Conservation (phyloP, 2,329 filamentous ascomycete genomes). For the Paraphoma chrysanthemicola region DNA sequence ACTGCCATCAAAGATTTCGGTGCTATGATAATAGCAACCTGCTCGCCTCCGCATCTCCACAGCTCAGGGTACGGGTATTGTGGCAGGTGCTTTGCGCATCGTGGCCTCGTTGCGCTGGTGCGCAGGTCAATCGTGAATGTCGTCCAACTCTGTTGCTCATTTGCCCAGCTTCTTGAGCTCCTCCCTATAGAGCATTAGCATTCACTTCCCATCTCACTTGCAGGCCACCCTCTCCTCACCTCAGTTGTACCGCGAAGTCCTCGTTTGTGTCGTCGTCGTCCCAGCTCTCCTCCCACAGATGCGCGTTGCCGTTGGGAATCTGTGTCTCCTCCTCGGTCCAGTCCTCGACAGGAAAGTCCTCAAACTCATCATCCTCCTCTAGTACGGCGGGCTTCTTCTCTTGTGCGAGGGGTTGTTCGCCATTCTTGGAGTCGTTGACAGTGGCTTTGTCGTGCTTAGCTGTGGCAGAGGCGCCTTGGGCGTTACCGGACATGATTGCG, state of each 20-base stretch:
- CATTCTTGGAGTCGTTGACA: constrained; percentile 44
- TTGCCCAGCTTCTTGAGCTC: constrained; percentile 95
- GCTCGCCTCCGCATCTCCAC: no score
- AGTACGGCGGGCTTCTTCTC: constrained; percentile 71
- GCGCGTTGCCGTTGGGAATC: constrained; percentile 75
- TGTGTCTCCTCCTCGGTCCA: constrained; percentile 94
- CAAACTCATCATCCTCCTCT: constrained; percentile 98
- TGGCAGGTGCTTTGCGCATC: background rate
- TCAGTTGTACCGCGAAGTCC: constrained; percentile 93
- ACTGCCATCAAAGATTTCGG: background rate
- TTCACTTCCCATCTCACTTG: background rate
- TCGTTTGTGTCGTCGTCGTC: constrained; percentile 97
- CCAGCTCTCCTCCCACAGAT: constrained; percentile 99
- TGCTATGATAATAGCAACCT: background rate
- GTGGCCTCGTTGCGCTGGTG: background rate
- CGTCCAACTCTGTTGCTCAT: constrained; percentile 21
- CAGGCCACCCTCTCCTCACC: constrained; percentile 63
- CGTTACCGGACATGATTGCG: constrained; percentile 54
- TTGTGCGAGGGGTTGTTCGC: constrained; percentile 52
- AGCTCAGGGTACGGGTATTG: no score
- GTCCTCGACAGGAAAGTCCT: constrained; percentile 98
- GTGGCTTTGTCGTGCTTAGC: constrained; percentile 51
- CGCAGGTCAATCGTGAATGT: constrained; percentile 3
- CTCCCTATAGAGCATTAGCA: constrained; percentile 63
- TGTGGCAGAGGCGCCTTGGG: constrained; percentile 17